phyloP scores from a whole-genome alignment of 768 basidiomycete genomes.

The Cystofilobasidium capitatum region DNA sequence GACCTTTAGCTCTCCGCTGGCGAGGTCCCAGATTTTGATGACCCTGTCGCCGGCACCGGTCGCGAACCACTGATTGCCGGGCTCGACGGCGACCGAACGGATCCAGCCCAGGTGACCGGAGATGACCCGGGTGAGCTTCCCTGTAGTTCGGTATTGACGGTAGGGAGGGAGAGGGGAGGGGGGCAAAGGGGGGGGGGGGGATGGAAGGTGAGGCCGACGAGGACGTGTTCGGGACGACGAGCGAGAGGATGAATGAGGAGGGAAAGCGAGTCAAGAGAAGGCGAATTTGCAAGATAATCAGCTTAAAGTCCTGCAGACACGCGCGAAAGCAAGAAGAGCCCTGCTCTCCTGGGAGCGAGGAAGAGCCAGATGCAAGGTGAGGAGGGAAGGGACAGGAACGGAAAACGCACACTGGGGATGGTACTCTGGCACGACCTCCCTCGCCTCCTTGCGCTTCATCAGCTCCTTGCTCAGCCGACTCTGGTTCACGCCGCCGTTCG shows the following conservation, averaged over 20 bases:
- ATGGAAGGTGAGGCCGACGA: neutral
- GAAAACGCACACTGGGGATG: constrained; percentile 61
- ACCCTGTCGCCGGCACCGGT: constrained; percentile 96
- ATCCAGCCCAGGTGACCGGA: constrained; percentile 99
- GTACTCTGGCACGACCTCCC: constrained; percentile 88
- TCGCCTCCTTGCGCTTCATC: constrained; percentile 80
- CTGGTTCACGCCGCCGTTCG: constrained; percentile 39
- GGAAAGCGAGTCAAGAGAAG: too few species aligned
- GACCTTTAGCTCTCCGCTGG: constrained; percentile 92
- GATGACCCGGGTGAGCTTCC: constrained; percentile 94
- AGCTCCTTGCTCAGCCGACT: constrained; percentile 71
- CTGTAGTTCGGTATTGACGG: constrained; percentile 26
- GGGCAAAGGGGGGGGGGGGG: neutral
- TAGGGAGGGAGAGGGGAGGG: neutral
- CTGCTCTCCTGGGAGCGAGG: neutral
- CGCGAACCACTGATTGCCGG: constrained; percentile 97
- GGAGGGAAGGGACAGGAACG: neutral
- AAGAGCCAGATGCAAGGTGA: neutral
- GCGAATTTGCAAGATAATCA: too few species aligned
- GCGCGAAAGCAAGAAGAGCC: neutral
- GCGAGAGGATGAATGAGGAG: neutral
- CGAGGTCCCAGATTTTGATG: constrained; percentile 97
- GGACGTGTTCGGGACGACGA: neutral
- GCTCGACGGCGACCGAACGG: constrained; percentile 87
- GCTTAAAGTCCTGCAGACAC: too few species aligned